These are phyloP conservation scores for Theileria orientalis DNA, from an alignment of 169 alveolate species.

Conservation along the genomic window DNA sequence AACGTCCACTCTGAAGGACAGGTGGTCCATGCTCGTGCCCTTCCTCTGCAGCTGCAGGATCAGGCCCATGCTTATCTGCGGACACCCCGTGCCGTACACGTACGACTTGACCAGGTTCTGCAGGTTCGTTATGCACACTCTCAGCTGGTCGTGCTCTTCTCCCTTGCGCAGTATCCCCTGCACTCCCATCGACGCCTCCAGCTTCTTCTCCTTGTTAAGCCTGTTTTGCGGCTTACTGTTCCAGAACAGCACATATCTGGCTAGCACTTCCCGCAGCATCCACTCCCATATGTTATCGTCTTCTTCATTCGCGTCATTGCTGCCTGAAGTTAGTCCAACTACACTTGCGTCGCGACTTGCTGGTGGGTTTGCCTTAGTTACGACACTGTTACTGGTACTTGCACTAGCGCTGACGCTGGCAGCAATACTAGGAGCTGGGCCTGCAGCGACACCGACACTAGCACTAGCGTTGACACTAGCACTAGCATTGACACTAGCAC, in stretches of 20 bases:
- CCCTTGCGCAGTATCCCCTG: conserved; percentile 52
- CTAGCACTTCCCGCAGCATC: conserved; percentile 47
- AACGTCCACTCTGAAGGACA: conserved; percentile 72
- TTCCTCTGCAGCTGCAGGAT: conserved; percentile 82
- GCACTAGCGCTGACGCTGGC: not conserved
- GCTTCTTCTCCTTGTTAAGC: conserved; percentile 47
- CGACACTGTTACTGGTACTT: not conserved
- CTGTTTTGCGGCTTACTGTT: conserved; percentile 62
- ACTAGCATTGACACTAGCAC: too few species aligned
- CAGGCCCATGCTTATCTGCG: conserved; percentile 74
- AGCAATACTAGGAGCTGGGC: too few species aligned
- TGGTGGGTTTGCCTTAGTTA: not conserved
- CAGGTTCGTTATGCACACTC: conserved; percentile 27
- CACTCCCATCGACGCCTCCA: conserved; percentile 18
- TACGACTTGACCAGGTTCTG: conserved; percentile 36
- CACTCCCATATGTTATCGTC: conserved; percentile 34
- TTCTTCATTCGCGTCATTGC: not conserved
- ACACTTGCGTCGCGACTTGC: not conserved
- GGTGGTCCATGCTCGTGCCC: conserved; percentile 85
- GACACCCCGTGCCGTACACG: conserved; percentile 67
- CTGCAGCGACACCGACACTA: conserved; percentile 11
- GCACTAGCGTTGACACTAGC: too few species aligned
- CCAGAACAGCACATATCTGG: conserved; percentile 51
- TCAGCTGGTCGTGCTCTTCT: conserved; percentile 61
- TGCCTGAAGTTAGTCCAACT: not conserved